Conservation (phyloP, 2,329 filamentous ascomycete genomes). For the Penicillium sumatraense region DNA sequence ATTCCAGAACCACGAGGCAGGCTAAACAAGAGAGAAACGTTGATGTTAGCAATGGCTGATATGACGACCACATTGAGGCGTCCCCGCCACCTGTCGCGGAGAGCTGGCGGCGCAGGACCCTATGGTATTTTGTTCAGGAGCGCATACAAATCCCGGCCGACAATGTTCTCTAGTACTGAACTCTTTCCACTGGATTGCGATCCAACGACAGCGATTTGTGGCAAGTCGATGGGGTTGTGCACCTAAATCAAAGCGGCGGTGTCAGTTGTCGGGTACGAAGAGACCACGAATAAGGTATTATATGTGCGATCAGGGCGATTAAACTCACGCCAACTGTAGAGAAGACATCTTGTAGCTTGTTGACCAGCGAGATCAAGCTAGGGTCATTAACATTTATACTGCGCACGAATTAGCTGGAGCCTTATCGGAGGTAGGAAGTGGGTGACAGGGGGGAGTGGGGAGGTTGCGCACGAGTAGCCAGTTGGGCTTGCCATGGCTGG, state of each 20-base stretch:
- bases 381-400: conserved; percentile 76
- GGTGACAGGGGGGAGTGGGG: conserved; percentile 24
- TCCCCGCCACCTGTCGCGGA: conserved; percentile 19
- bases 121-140: not conserved
- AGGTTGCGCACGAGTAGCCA: conserved; percentile 49
- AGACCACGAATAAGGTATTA: conserved; percentile 10
- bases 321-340: conserved; percentile 82
- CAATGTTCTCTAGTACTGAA: conserved; percentile 98
- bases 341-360: conserved; percentile 99
- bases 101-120: conserved; percentile 1
- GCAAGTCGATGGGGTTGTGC: conserved; percentile 98
- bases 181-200: conserved; percentile 99
- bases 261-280: conserved; percentile 28
- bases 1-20: conserved; percentile 97
- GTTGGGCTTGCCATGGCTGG: conserved; percentile 51
- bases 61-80: conserved; percentile 11
- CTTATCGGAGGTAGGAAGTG: conserved; percentile 30
- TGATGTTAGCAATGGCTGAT: conserved; percentile 33
- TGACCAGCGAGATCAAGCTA: conserved; percentile 79
- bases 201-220: conserved; percentile 96
- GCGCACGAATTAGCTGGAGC: conserved; percentile 33
- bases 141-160: conserved; percentile 95
- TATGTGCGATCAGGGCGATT: not conserved
- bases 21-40: conserved; percentile 53
- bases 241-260: conserved; percentile 59